Evolutionary conservation across 2,329 filamentous ascomycete genomes (phyloP).

Genomic region (Daldinia sp.): DNA sequence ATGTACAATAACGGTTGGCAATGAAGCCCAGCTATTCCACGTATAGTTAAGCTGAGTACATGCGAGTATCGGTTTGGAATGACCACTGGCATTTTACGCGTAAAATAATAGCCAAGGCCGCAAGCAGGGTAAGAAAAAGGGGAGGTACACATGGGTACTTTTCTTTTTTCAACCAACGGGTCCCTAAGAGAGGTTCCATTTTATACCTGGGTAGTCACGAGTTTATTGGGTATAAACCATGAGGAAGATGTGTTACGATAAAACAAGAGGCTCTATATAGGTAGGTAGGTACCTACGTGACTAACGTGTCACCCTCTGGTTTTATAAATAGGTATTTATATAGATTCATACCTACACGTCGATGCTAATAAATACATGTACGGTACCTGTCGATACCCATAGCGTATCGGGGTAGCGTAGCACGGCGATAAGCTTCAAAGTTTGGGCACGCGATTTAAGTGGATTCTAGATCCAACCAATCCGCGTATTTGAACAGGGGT

Average conservation of each 20-base stretch:
- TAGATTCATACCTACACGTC: no score
- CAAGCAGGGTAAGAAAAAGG: not conserved
- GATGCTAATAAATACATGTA: no score
- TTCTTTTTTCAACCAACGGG: not conserved
- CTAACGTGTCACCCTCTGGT: no score
- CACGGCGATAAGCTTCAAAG: not conserved
- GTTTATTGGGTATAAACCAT: no score
- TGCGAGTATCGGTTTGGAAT: no score
- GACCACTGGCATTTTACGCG: not conserved
- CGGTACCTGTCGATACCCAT: not conserved
- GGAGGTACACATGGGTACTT: not conserved
- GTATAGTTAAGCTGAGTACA: no score
- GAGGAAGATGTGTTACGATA: no score
- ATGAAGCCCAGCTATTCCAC: no score
- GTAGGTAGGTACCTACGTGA: not conserved
- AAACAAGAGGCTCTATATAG: no score
- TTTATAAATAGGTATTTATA: no score
- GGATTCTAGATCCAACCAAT: constrained; percentile 18
- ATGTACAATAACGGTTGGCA: not conserved
- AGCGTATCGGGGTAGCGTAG: not conserved
- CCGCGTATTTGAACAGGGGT: not conserved
- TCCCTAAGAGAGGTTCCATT: no score
- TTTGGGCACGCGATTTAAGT: constrained; percentile 25
- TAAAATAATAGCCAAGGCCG: not conserved
- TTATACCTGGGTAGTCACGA: no score